A percentile compares a stretch with the other conserved stretches of the same genome.
These are phyloP conservation scores for Stagonosporopsis vannaccii DNA, from an alignment of 2,329 filamentous ascomycete genomes.

Conservation along the genomic window DNA sequence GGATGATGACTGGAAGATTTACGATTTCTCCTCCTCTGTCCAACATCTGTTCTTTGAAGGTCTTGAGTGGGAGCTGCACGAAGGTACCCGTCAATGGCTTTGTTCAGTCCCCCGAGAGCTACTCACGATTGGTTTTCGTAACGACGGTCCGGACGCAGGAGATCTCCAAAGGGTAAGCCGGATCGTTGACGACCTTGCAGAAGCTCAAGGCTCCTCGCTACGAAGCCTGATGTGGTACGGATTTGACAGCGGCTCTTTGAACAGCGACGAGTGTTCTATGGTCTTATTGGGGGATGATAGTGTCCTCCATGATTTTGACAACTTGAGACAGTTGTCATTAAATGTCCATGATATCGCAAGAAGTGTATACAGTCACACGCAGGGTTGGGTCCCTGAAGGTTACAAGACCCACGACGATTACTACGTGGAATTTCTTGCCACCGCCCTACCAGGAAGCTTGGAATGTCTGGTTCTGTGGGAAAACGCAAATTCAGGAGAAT, in stretches of 20 bases:
- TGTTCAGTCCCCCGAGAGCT: background rate
- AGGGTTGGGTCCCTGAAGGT: too few species aligned
- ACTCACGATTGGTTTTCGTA: background rate
- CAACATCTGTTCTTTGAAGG: conserved; percentile 6
- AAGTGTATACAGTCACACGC: background rate
- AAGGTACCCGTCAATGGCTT: background rate
- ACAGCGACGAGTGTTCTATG: background rate
- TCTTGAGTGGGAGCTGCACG: background rate
- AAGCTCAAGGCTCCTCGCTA: background rate
- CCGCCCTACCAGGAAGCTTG: background rate
- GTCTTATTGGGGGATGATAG: background rate
- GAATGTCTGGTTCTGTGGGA: background rate
- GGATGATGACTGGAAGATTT: background rate
- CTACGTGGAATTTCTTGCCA: background rate
- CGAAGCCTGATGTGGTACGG: conserved; percentile 7
- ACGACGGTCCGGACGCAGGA: background rate
- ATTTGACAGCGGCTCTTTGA: background rate
- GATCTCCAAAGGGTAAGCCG: background rate
- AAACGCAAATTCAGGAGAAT: background rate
- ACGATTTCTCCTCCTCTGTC: background rate
- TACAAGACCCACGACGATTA: background rate
- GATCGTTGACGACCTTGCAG: background rate
- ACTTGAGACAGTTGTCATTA: background rate
- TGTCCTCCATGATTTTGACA: background rate
- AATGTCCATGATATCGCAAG: background rate